Conservation (phyloP, 768 basidiomycete species). For the Kwoniella shandongensis region DNA sequence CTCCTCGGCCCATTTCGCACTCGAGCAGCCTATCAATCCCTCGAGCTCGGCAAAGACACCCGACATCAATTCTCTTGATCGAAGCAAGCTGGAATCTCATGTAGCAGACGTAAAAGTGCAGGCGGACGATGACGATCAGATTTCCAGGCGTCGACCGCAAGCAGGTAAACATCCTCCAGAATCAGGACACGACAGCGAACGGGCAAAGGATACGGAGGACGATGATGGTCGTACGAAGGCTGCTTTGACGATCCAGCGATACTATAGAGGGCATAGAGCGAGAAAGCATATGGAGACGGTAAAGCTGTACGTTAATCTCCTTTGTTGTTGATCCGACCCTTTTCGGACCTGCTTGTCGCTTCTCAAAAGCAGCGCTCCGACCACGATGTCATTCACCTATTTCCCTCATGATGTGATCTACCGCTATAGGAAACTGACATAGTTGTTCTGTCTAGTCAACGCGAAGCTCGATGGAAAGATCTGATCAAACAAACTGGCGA, state of each 20-base stretch:
- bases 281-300: conserved; percentile 22
- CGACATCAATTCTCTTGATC: no score
- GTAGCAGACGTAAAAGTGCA: no score
- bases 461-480: conserved; percentile 42
- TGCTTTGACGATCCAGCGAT: conserved; percentile 22
- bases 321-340: not conserved
- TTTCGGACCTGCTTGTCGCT: not conserved
- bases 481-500: conserved; percentile 29
- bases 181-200: no score
- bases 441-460: conserved; percentile 13
- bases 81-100: no score
- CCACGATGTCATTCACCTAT: not conserved
- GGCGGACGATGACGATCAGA: no score
- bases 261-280: conserved; percentile 27
- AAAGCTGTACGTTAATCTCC: conserved; percentile 18
- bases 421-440: not conserved
- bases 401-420: not conserved
- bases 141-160: no score
- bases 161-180: no score
- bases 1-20: no score
- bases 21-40: no score
- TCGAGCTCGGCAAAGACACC: no score
- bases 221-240: conserved; percentile 5
- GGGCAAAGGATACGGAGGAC: not conserved
- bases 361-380: no score